phyloP scores from a whole-genome alignment of 352 stramenopile genomes.

The Pythium insidiosum region DNA sequence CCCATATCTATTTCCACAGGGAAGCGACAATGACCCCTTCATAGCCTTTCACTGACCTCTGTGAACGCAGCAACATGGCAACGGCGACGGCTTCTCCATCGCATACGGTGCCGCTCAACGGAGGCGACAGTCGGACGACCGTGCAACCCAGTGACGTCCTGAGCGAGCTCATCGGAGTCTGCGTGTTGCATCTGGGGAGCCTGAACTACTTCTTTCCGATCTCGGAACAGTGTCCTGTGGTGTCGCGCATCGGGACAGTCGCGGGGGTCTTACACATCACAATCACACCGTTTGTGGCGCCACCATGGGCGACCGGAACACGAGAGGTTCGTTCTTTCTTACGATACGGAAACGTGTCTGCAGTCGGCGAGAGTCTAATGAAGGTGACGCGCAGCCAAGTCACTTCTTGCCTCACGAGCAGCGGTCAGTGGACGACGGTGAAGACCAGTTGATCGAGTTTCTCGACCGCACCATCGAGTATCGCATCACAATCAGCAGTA shows the following conservation, averaged over 20 bases:
- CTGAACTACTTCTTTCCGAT: constrained; percentile 61
- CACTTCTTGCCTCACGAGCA: constrained; percentile 28
- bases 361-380: neutral
- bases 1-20: constrained; percentile 11
- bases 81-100: neutral
- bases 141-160: constrained; percentile 11
- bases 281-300: constrained; percentile 30
- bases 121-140: neutral
- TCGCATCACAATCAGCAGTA: constrained; percentile 17
- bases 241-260: constrained; percentile 40
- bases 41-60: too few relatives aligned
- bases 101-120: neutral
- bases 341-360: constrained; percentile 1
- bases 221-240: constrained; percentile 31
- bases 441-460: constrained; percentile 44
- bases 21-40: neutral
- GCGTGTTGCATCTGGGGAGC: constrained; percentile 42
- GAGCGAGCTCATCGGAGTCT: constrained; percentile 45
- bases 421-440: constrained; percentile 20
- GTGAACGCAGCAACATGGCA: constrained; percentile 1
- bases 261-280: constrained; percentile 27
- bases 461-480: constrained; percentile 49
- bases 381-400: neutral
- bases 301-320: constrained; percentile 13
- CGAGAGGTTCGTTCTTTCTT: constrained; percentile 15